phyloP scores from a whole-genome alignment of 176 grass and related monocot genomes.

The Ananas comosus region DNA sequence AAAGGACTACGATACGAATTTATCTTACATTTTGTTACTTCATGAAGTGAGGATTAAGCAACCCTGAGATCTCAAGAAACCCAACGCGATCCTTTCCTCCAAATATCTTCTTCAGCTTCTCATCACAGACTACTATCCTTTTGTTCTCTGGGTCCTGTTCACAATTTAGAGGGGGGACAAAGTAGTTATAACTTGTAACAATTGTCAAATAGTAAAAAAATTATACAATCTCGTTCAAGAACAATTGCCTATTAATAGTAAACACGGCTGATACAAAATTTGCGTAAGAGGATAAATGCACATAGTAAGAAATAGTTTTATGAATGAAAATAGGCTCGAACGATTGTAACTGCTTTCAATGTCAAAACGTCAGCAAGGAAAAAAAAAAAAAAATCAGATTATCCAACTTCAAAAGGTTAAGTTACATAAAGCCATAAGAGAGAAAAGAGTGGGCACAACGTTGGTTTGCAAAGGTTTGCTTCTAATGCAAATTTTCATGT shows the following conservation, averaged over 20 bases:
- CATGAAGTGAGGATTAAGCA: constrained; percentile 63
- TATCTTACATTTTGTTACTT: constrained; percentile 30
- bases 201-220: neutral
- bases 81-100: constrained; percentile 67
- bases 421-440: too few relatives aligned
- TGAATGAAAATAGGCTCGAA: neutral
- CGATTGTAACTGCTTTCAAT: neutral
- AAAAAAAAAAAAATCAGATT: neutral
- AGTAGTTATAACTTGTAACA: neutral
- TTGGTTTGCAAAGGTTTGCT: too few relatives aligned
- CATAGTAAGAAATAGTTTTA: neutral
- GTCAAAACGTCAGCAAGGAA: neutral
- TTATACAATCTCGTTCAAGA: neutral
- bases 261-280: neutral
- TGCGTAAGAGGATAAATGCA: neutral
- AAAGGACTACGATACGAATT: neutral
- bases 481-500: too few relatives aligned
- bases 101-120: constrained; percentile 76
- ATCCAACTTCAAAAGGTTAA: too few relatives aligned
- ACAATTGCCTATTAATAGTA: neutral
- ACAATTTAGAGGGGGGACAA: neutral
- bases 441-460: too few relatives aligned
- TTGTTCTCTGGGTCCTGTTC: constrained; percentile 61
- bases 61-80: constrained; percentile 69
- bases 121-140: constrained; percentile 67